These are phyloP conservation scores for Hyaloscypha variabilis DNA, from an alignment of 495 filamentous ascomycete genomes.

Conservation along the genomic window DNA sequence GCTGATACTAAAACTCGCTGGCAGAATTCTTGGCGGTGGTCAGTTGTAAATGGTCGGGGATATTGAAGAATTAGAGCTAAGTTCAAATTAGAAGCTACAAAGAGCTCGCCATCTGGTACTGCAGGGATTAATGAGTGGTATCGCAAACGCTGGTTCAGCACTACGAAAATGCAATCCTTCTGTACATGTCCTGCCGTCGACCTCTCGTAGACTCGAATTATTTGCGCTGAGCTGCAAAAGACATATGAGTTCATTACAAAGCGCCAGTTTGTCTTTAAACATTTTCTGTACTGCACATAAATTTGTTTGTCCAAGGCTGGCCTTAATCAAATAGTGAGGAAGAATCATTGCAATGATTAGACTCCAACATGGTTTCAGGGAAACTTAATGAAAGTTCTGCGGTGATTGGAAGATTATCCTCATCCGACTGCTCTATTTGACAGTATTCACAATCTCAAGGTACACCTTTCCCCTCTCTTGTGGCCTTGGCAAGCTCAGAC, in stretches of 20 bases:
- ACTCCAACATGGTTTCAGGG: not conserved
- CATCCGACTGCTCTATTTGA: not conserved
- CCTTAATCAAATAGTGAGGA: not conserved
- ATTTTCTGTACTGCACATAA: not conserved
- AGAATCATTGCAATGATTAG: not conserved
- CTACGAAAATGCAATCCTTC: not conserved
- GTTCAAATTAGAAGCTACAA: not conserved
- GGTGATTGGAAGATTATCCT: not conserved
- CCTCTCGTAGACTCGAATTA: not conserved
- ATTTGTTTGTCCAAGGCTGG: not conserved
- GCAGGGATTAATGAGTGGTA: too few species aligned
- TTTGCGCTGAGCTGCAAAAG: not conserved
- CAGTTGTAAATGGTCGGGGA: not conserved
- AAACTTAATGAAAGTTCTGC: not conserved
- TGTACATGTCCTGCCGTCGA: not conserved
- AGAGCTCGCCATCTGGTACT: too few species aligned
- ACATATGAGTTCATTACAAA: not conserved
- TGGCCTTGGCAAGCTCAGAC: slow-evolving; percentile 70
- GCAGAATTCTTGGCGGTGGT: not conserved
- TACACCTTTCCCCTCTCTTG: slow-evolving; percentile 60
- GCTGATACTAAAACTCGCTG: too few species aligned
- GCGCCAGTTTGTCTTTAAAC: not conserved
- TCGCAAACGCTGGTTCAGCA: too few species aligned
- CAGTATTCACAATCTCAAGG: slow-evolving; percentile 43
- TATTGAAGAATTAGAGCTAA: not conserved